Base-by-base conservation (phyloP, 148 eudicot species). In the Arctostaphylos glauca region DNA sequence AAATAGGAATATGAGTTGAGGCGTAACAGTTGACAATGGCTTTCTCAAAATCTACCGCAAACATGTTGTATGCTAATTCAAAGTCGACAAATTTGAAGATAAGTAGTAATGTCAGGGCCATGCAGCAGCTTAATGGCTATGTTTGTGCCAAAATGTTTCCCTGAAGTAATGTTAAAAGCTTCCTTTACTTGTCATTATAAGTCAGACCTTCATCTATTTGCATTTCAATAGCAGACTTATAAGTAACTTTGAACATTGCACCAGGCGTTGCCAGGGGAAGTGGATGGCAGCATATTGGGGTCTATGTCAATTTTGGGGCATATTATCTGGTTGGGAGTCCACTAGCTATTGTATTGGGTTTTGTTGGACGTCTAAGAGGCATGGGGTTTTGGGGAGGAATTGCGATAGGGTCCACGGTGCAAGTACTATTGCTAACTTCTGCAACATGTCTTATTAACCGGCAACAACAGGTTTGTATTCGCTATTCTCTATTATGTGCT, bases 201-300 rank as follows among this genome's bases (percentile, higher is more conserved):
- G 15, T 25, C n/a, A 31, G 6, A 47, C 41, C 47, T 44, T 60
- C 47, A 23, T 5, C 67, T 5, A 64, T 43, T 79, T 46, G 5
- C 72, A 25, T 50, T 9, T 5, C 72, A 43, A 68, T 80, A 6
- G 3, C 82, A 7, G 31, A n/a, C 31, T 3, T 60, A 5, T 8
- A 59, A 46, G 9, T 48, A 18, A 2, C 16, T 80, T 43, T 12
- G 21, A 19, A 2, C 78, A 49, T 56, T 70, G 53, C 8, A 56
- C 13, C 79, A 90, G 90, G 55, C n/a, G 85, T 90, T 52, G 87
- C 86, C 16, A 86, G 90, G 85, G 92, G 92, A 60, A 76, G 83
- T 54, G 89, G 90, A 60, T 78, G 89, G 90, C 92, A 90, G 75
- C 85, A 82, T 6, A 9, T 88, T 0, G 90, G 90, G 44, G 90